phyloP scores from a whole-genome alignment of 2,329 filamentous ascomycete genomes.

The Sporothrix variecibatus region DNA sequence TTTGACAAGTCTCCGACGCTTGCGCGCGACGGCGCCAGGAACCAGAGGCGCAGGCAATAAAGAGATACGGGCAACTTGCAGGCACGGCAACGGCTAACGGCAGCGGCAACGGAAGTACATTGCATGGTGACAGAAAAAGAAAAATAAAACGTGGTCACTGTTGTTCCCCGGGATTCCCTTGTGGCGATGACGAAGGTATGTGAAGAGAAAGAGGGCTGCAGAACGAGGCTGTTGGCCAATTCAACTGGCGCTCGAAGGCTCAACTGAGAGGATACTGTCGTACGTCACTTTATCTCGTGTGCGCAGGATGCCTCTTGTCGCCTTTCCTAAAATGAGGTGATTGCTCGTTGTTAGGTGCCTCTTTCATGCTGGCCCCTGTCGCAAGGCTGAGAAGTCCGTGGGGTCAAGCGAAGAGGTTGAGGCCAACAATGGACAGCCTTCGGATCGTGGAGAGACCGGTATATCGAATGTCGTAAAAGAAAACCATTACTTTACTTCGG shows the following conservation, averaged over 20 bases:
- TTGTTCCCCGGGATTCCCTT: not conserved
- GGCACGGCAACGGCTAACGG: not conserved
- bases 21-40: not conserved
- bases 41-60: not conserved
- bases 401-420: not conserved
- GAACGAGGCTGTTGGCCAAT: not conserved
- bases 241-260: not conserved
- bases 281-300: not conserved
- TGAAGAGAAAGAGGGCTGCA: not conserved
- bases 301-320: not conserved
- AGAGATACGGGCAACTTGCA: not conserved
- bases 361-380: not conserved
- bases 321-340: not conserved
- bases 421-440: not conserved
- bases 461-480: too few species aligned
- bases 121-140: not conserved
- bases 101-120: not conserved
- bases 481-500: not conserved
- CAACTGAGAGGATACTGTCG: not conserved
- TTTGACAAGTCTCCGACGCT: not conserved
- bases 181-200: not conserved
- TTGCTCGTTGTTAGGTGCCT: not conserved
- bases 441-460: not conserved
- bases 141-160: not conserved
- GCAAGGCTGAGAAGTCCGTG: slow-evolving; percentile 15